Conservation (phyloP, 257 asterid species). For the Handroanthus guayacan region DNA sequence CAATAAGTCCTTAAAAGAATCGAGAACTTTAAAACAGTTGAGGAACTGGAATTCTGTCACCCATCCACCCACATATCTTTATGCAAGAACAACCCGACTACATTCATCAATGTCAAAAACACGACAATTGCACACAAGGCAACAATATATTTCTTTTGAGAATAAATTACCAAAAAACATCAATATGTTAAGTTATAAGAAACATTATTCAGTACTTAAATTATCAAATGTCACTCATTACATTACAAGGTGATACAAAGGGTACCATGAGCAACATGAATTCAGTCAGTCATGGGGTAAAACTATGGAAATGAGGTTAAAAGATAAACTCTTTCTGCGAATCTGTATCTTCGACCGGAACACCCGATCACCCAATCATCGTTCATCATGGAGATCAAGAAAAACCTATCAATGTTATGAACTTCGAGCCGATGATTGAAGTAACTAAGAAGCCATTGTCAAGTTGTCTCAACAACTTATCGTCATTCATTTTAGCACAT, state of each 20-base stretch:
- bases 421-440: conserved; percentile 10
- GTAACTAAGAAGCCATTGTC: conserved; percentile 27
- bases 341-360: not conserved
- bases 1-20: no score
- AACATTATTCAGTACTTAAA: conserved; percentile 4
- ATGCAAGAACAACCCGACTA: no score
- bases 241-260: conserved; percentile 28
- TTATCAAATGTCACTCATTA: conserved; percentile 26
- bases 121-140: no score
- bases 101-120: no score
- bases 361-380: not conserved
- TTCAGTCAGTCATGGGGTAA: conserved; percentile 4
- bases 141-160: no score
- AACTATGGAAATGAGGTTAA: not conserved
- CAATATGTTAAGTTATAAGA: not conserved
- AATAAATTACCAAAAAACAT: no score
- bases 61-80: no score
- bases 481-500: conserved; percentile 12
- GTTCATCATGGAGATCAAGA: not conserved
- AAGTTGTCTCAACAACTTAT: conserved; percentile 23
- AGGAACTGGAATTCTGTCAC: no score
- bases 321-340: conserved; percentile 20
- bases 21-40: no score
- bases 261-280: conserved; percentile 15
- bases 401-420: not conserved